These are phyloP conservation scores for Fraxinus xanthoxyloides DNA, from an alignment of 305 asterid species.

Conservation along the genomic window DNA sequence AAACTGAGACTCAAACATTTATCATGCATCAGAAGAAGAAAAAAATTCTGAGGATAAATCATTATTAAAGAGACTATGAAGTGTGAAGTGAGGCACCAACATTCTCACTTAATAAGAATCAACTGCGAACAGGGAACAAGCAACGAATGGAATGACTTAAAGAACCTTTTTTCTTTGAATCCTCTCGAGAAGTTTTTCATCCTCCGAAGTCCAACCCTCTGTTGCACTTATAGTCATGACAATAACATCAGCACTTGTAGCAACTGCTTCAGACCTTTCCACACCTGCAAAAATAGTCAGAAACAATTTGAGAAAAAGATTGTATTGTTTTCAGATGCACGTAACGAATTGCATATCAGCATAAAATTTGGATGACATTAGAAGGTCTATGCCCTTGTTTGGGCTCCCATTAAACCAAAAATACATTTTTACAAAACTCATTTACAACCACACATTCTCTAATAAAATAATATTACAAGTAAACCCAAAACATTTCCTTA, in stretches of 20 bases:
- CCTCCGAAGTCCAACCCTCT: constrained; percentile 88
- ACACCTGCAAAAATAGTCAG: constrained; percentile 48
- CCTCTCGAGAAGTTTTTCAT: constrained; percentile 62
- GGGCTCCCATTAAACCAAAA: not conserved
- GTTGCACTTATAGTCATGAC: constrained; percentile 80
- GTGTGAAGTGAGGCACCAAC: not conserved
- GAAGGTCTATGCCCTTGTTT: not conserved
- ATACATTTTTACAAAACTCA: not conserved
- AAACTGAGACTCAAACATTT: not conserved
- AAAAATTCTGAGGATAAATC: not conserved
- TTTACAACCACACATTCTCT: not conserved
- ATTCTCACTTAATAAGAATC: not conserved
- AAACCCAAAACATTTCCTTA: not conserved
- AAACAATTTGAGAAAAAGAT: not conserved
- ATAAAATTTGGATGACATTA: not conserved
- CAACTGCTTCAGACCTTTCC: constrained; percentile 88
- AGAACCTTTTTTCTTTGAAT: constrained; percentile 66
- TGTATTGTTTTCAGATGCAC: not conserved
- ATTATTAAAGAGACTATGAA: not conserved
- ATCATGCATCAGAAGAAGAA: not conserved
- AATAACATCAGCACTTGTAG: constrained; percentile 74
- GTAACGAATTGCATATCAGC: not conserved
- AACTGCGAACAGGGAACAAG: not conserved
- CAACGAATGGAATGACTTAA: not conserved
- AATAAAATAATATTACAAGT: not conserved